Base-by-base conservation (phyloP, 148 eudicot genomes). In the Selenicereus undatus region DNA sequence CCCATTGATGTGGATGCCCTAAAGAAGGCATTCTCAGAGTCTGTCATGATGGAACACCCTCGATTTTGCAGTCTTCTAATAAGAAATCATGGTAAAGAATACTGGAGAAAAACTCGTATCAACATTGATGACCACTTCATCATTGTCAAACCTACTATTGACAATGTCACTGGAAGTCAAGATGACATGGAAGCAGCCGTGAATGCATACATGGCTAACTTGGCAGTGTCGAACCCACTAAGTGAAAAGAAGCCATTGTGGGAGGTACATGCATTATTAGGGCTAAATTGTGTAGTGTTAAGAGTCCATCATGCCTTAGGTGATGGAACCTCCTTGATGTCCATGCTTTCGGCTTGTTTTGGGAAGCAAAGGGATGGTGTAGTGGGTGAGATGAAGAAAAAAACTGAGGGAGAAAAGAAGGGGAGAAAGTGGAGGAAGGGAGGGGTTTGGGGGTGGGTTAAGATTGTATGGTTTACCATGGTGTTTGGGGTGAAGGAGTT, bases 221-320 rank as follows among this genome's bases (percentile, higher is more conserved):
- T 94, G 12, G 75, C 98, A 0, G 90, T 90, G 11, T 90, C 94
- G 3, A 76, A 86, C 8, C 98, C 91, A 7, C 82, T 94, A 50
- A 72, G 79, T 74, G 48, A 78, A 20, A 87, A 86, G 52, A 94
- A 94, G 78, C 98, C 98, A 2, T 80, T 94, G 4, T 94, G 98
- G 98, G 98, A 94, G 56, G 68, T 92, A 0, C 98, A 94, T 76
- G 54, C 92, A 0, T 68, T 91, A 29, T 76, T 75, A 71, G 87
- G 84, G 6, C 82, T 88, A 32, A 88, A 85, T 1, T 90, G 91
- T 42, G 81, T 80, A 5, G 84, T 92, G 42, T 77, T 91, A 16
- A 87, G 98, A 13, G 73, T 92, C 12, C 98, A 94, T 35, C 98
- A 94, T 80, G 90, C 93, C 0, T 30, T 92, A 17, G 98, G 98